Percentiles rank a stretch among this genome's conserved stretches.
These are phyloP conservation scores for Lecanicillium sp. DNA, from an alignment of 2,329 filamentous ascomycete genomes.

Conservation along the genomic window DNA sequence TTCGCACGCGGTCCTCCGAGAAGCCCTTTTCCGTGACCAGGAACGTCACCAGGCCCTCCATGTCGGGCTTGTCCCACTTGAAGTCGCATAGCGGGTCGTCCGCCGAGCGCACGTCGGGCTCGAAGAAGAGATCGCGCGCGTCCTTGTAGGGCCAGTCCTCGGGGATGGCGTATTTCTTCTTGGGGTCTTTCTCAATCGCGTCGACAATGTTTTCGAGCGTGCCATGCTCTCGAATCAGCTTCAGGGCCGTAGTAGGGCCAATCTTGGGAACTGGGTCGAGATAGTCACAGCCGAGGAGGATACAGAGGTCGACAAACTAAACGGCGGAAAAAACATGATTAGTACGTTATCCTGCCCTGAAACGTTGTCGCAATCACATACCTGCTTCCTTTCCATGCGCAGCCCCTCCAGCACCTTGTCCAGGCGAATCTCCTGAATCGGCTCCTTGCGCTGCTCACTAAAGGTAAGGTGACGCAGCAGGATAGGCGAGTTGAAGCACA, in stretches of 20 bases:
- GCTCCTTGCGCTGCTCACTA: conserved; percentile 94
- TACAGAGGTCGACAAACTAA: conserved; percentile 95
- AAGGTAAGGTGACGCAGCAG: conserved; percentile 90
- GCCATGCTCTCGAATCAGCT: conserved; percentile 88
- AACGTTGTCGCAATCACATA: conserved; percentile 24
- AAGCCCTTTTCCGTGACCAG: conserved; percentile 94
- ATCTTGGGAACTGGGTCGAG: conserved; percentile 94
- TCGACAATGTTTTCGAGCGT: conserved; percentile 82
- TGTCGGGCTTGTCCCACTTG: conserved; percentile 92
- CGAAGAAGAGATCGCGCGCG: conserved; percentile 83
- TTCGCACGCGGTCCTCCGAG: conserved; percentile 85
- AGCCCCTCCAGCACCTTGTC: conserved; percentile 81
- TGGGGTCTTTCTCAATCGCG: conserved; percentile 65
- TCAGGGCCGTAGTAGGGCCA: conserved; percentile 84
- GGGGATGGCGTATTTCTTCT: conserved; percentile 75
- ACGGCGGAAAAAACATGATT: not conserved
- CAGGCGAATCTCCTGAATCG: conserved; percentile 89
- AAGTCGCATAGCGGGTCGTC: conserved; percentile 88
- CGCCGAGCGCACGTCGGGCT: conserved; percentile 79
- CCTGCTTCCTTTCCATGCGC: conserved; percentile 80
- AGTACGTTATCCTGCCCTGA: no score
- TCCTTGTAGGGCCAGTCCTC: conserved; percentile 97
- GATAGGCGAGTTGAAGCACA: conserved; percentile 91
- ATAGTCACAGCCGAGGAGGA: conserved; percentile 95
- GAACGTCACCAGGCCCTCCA: conserved; percentile 83